Percentiles rank a stretch among this genome's conserved stretches.
These are phyloP conservation scores for Sphaerulina vaccinii DNA, from an alignment of 2,329 filamentous ascomycete species.

Conservation along the genomic window DNA sequence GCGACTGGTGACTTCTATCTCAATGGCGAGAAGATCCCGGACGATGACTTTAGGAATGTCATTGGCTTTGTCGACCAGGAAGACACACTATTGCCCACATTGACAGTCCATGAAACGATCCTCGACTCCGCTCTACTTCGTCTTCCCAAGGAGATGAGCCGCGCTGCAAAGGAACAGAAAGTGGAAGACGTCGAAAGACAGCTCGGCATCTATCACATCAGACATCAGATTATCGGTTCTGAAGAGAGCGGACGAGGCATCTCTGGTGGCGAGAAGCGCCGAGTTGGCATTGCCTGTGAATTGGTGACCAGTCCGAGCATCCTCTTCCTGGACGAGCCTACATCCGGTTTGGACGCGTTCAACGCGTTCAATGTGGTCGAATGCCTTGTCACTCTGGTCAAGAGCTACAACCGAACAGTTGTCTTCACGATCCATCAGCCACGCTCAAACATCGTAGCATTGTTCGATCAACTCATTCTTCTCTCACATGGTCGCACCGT, in stretches of 20 bases:
- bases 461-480: constrained; percentile 92
- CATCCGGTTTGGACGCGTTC: constrained; percentile 90
- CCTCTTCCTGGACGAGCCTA: constrained; percentile 94
- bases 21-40: constrained; percentile 85
- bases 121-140: constrained; percentile 88
- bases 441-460: constrained; percentile 93
- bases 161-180: constrained; percentile 80
- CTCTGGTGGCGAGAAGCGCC: constrained; percentile 92
- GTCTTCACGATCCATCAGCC: constrained; percentile 99
- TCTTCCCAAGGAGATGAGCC: constrained; percentile 88
- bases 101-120: constrained; percentile 98
- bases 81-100: constrained; percentile 90
- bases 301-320: constrained; percentile 96
- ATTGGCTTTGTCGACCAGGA: constrained; percentile 98
- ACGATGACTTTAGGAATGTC: constrained; percentile 83
- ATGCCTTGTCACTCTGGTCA: constrained; percentile 89
- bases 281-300: constrained; percentile 96
- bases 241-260: constrained; percentile 95
- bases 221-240: constrained; percentile 91
- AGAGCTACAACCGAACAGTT: constrained; percentile 94
- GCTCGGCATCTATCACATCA: constrained; percentile 90
- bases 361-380: constrained; percentile 99
- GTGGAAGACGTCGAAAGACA: constrained; percentile 94
- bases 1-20: constrained; percentile 81
- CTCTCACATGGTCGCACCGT: constrained; percentile 86